Conservation (phyloP, 352 stramenopile species). For the Phytophthora sp. region DNA sequence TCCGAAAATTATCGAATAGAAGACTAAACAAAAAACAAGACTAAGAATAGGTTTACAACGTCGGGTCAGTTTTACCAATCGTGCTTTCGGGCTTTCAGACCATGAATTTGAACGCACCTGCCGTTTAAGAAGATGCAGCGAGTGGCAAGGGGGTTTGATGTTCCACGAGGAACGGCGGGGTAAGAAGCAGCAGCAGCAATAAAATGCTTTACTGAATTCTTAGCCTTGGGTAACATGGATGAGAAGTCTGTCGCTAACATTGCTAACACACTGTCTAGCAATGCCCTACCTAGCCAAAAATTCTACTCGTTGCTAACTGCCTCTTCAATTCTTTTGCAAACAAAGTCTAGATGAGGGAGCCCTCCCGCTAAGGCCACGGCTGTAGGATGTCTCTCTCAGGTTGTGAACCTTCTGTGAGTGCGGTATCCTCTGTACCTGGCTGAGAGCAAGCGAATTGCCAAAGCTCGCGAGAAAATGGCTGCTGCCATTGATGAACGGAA, state of each 20-base stretch:
- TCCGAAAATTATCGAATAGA: too few species aligned
- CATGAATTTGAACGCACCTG: too few species aligned
- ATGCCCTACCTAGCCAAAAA: neutral
- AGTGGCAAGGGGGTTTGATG: neutral
- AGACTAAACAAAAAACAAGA: too few species aligned
- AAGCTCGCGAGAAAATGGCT: conserved; percentile 4
- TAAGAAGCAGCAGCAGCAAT: neutral
- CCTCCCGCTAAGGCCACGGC: conserved; percentile 1
- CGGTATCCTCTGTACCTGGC: neutral
- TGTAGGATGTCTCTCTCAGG: conserved; percentile 3
- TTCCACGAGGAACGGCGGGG: neutral
- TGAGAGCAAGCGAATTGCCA: conserved; percentile 6
- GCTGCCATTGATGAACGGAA: conserved; percentile 5
- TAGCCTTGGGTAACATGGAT: conserved; percentile 4
- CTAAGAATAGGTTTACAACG: too few species aligned
- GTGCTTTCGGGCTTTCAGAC: too few species aligned
- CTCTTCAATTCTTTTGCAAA: conserved; percentile 3
- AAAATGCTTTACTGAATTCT: conserved; percentile 8
- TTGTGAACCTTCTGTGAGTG: neutral
- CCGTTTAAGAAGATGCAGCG: conserved; percentile 3
- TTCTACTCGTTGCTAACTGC: conserved; percentile 11
- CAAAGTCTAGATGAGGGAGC: neutral
- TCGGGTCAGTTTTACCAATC: too few species aligned
- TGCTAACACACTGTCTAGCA: neutral
- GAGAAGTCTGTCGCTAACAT: neutral